phyloP scores from a whole-genome alignment of 1,139 yeast species.

The Kurtzmaniella quercitrusa region DNA sequence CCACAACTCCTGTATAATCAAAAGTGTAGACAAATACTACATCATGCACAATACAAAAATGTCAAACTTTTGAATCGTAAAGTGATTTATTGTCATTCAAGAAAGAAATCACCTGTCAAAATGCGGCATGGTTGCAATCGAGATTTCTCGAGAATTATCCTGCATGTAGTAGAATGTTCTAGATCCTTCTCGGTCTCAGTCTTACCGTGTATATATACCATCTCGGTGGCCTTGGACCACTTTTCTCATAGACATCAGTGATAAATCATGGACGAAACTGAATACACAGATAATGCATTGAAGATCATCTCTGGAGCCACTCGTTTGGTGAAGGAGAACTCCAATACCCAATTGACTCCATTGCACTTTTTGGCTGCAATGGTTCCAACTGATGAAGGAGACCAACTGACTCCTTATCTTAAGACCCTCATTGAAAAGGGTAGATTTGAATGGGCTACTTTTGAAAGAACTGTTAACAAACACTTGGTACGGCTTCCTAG shows the following conservation, averaged over 20 bases:
- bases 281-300: slow-evolving; percentile 91
- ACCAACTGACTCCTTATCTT: slow-evolving; percentile 66
- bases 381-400: slow-evolving; percentile 68
- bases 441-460: slow-evolving; percentile 78
- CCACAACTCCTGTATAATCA: no score
- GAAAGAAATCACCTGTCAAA: not conserved
- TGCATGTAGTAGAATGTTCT: slow-evolving; percentile 2
- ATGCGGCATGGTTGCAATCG: not conserved
- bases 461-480: slow-evolving; percentile 77
- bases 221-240: not conserved
- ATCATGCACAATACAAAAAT: not conserved
- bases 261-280: slow-evolving; percentile 53
- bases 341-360: slow-evolving; percentile 80
- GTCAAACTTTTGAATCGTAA: not conserved
- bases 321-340: slow-evolving; percentile 77
- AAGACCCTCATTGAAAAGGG: slow-evolving; percentile 86
- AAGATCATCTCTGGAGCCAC: slow-evolving; percentile 75
- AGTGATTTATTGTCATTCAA: not conserved
- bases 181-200: not conserved
- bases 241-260: not conserved
- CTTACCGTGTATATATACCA: not conserved
- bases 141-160: not conserved
- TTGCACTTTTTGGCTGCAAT: slow-evolving; percentile 89
- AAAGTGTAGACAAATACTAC: not conserved
- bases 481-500: slow-evolving; percentile 81